Evolutionary conservation across 1,284 basidiomycete species (phyloP), one percentile per base, ranked within the genome.

Genomic region (Inonotus obliquus): DNA sequence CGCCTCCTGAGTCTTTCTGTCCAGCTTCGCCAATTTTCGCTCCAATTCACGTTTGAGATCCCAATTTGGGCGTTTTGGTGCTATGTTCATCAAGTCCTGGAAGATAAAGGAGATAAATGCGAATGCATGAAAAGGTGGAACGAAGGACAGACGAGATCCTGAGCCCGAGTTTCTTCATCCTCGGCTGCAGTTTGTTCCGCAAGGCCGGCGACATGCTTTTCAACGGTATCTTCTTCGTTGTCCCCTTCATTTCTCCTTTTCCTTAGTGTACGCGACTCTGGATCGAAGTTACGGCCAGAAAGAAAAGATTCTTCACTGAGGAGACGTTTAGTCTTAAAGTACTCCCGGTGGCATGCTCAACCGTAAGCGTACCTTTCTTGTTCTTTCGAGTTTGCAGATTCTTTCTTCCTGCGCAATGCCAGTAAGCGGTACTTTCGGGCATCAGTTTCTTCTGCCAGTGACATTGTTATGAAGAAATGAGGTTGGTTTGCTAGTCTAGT

Each of bases 31-130:
- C 57, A 96, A 79, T 70, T 96, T 92, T 76, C 91, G 93, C 61
- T 94, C 91, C 75, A 96, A 87, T 70, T 98, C 94, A 53, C 96
- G 86, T 74, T 96, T 98, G 66, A 99, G 78, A 74, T 98, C 96
- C 96, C 96, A 98, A 73, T 98, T 98, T 10, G 91, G 86, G 54
- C 94, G 83, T 79, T 96, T 96, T 1, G 96, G 96, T 27, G 96
- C 96, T 67, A 99, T 98, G 71, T 97, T 98, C 72, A 94, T 91
- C 27, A 98, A 80, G 70, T 98, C 94, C 94, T 97, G 4, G 9
- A 32, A 9, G 32, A 71, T 41, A 27, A 57, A 41, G 54, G 39
- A 51, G 48, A 47, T 35, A 23, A 11, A 14, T 14, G n/a, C n/a
- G 29, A 19, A 39, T 32, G 21, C 49, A 57, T 59, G 47, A 44